Percentiles rank a stretch among this genome's conserved stretches.
Conservation (phyloP, 2,329 filamentous ascomycete species). For the Kalmusia sp. region DNA sequence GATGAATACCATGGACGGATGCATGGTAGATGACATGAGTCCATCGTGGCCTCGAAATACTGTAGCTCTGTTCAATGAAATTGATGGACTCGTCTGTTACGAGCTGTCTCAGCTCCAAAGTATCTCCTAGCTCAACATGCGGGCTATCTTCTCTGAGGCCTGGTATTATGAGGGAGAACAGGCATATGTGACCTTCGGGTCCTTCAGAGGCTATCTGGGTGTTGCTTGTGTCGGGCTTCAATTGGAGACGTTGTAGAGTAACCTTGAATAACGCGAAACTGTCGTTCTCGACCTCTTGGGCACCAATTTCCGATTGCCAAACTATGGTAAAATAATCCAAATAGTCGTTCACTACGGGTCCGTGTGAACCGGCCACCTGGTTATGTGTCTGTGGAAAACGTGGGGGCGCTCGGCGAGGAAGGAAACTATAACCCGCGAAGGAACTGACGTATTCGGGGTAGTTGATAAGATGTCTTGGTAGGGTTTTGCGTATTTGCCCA, state of each 20-base stretch:
- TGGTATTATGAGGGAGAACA: constrained; percentile 32
- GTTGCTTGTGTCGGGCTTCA: constrained; percentile 18
- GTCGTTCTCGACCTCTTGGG: constrained; percentile 26
- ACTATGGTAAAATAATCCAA: constrained; percentile 20
- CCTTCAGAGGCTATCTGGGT: too few species aligned
- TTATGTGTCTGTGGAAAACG: neutral
- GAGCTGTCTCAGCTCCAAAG: constrained; percentile 39
- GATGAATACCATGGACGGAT: constrained; percentile 29
- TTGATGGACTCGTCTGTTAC: constrained; percentile 23
- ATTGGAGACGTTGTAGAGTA: neutral
- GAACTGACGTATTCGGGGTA: constrained; percentile 19
- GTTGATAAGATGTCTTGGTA: constrained; percentile 21
- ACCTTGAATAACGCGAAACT: neutral
- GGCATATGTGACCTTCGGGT: neutral
- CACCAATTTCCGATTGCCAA: constrained; percentile 23
- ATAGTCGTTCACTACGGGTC: constrained; percentile 22
- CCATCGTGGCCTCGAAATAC: constrained; percentile 16
- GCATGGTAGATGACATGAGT: constrained; percentile 28
- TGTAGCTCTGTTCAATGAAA: constrained; percentile 4
- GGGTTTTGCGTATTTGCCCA: constrained; percentile 10
- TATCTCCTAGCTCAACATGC: constrained; percentile 39
- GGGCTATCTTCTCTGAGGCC: constrained; percentile 42
- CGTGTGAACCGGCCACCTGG: neutral
- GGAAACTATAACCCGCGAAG: constrained; percentile 30
- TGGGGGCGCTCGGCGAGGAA: constrained; percentile 5